phyloP scores from a whole-genome alignment of 148 eudicot species.

The Camellia lanceoleosa region DNA sequence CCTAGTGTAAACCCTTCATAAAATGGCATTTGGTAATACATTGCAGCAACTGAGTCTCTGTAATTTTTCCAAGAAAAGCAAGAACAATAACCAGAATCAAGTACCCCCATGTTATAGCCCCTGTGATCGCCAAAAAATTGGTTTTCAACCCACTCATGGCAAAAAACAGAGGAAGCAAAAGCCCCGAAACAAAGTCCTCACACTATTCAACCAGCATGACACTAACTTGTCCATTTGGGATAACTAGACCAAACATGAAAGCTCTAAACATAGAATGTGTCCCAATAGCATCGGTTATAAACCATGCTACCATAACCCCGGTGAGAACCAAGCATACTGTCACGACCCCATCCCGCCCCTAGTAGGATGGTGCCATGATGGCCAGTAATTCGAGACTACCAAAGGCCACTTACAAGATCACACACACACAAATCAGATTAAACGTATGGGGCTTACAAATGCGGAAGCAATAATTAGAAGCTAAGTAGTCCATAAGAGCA shows the following conservation, averaged over 20 bases:
- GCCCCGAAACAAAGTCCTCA: constrained; percentile 71
- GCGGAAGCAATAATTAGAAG: too few species aligned
- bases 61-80: constrained; percentile 50
- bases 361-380: too few species aligned
- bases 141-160: constrained; percentile 70
- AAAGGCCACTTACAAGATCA: too few species aligned
- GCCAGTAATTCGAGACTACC: too few species aligned
- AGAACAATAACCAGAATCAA: constrained; percentile 29
- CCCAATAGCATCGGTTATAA: constrained; percentile 68
- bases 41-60: constrained; percentile 39
- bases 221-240: constrained; percentile 63
- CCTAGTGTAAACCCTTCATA: constrained; percentile 62
- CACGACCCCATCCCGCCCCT: too few species aligned
- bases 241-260: constrained; percentile 61
- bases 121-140: constrained; percentile 24
- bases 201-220: constrained; percentile 60
- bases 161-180: constrained; percentile 62
- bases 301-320: constrained; percentile 63
- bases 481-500: too few species aligned
- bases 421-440: too few species aligned
- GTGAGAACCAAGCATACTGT: constrained; percentile 58
- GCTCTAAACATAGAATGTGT: constrained; percentile 81
- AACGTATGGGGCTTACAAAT: too few species aligned
- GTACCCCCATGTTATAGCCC: constrained; percentile 24
- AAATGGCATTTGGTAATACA: constrained; percentile 50